phyloP scores from a whole-genome alignment of 2,329 filamentous ascomycete genomes.

The Aspergillus pseudonomiae region DNA sequence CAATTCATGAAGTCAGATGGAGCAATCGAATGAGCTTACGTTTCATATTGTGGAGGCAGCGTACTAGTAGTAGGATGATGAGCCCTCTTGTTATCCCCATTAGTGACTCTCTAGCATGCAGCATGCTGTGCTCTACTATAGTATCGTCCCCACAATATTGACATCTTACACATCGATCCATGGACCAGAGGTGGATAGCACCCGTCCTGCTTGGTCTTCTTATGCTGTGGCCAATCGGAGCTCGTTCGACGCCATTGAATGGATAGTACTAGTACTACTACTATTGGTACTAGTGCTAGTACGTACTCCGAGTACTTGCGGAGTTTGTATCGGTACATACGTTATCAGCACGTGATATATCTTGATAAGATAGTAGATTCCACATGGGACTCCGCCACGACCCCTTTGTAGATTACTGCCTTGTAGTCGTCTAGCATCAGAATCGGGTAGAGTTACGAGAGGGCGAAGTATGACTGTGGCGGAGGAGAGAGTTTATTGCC shows the following conservation, averaged over 20 bases:
- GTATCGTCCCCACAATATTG: background rate
- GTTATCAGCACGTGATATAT: slow-evolving; percentile 25
- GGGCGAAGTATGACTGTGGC: slow-evolving; percentile 21
- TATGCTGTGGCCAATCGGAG: background rate
- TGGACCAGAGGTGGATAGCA: background rate
- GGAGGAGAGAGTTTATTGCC: slow-evolving; percentile 15
- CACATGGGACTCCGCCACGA: background rate
- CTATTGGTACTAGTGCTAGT: background rate
- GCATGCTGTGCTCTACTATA: background rate
- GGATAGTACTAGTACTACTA: too few relatives aligned
- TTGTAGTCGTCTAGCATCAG: background rate
- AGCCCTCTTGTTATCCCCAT: background rate
- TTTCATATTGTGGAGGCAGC: background rate
- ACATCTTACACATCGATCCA: background rate
- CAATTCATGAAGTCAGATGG: background rate
- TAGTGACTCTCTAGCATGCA: background rate
- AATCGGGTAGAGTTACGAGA: background rate
- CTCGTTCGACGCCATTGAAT: background rate
- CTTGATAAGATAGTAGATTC: slow-evolving; percentile 14
- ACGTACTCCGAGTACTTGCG: too few relatives aligned
- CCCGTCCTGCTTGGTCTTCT: background rate
- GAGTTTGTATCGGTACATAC: too few relatives aligned
- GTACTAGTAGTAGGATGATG: too few relatives aligned
- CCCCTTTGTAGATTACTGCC: background rate
- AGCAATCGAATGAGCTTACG: background rate